These are phyloP conservation scores for Didymellaceae sp. DNA, from an alignment of 2,329 filamentous ascomycete species.

Conservation along the genomic window DNA sequence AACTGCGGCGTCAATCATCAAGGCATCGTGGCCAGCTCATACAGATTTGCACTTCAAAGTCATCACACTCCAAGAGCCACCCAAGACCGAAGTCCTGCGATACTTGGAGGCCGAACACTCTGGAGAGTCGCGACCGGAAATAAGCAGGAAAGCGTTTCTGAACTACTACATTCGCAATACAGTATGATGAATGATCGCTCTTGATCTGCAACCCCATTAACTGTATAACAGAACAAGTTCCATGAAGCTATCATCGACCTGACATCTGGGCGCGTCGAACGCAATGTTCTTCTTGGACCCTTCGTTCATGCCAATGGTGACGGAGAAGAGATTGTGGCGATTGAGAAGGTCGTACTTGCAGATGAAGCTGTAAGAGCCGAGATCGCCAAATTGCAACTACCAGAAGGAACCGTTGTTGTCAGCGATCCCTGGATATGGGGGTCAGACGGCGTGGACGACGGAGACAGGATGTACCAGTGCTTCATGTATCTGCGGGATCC, in stretches of 20 bases:
- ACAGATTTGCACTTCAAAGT: slow-evolving; percentile 69
- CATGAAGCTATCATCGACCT: slow-evolving; percentile 67
- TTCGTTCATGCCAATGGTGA: slow-evolving; percentile 65
- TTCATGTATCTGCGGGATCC: slow-evolving; percentile 72
- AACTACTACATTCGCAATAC: slow-evolving; percentile 67
- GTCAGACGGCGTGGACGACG: slow-evolving; percentile 56
- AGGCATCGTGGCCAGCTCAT: slow-evolving; percentile 60
- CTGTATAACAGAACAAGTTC: slow-evolving; percentile 60
- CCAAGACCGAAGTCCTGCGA: slow-evolving; percentile 64
- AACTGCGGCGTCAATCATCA: slow-evolving; percentile 58
- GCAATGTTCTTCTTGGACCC: slow-evolving; percentile 64
- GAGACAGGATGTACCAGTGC: slow-evolving; percentile 64
- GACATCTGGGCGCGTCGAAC: slow-evolving; percentile 58
- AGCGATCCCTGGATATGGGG: slow-evolving; percentile 75
- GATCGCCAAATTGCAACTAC: slow-evolving; percentile 65
- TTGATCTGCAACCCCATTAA: background rate
- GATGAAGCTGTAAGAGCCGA: slow-evolving; percentile 64
- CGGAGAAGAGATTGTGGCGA: slow-evolving; percentile 64
- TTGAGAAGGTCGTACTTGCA: slow-evolving; percentile 63
- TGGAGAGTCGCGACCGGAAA: slow-evolving; percentile 58
- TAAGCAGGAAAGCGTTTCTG: slow-evolving; percentile 61
- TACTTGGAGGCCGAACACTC: slow-evolving; percentile 69
- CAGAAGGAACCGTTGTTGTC: slow-evolving; percentile 62
- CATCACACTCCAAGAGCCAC: slow-evolving; percentile 70
- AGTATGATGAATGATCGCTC: slow-evolving; percentile 50